phyloP scores from a whole-genome alignment of 441 rosid species.

The Bocquillonia castaneifolia region DNA sequence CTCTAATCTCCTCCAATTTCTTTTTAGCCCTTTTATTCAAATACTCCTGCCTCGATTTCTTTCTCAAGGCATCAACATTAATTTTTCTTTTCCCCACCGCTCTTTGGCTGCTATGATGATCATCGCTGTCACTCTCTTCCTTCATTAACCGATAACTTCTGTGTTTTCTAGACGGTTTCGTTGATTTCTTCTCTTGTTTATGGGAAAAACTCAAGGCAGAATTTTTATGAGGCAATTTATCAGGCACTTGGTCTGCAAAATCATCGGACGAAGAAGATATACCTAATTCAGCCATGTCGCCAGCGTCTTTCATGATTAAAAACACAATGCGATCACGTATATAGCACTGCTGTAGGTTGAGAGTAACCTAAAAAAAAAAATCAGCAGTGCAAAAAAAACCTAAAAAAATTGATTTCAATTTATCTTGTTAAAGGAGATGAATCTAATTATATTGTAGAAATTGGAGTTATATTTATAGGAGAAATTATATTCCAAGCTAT shows the following conservation, averaged over 20 bases:
- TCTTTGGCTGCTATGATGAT: not conserved
- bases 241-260: not conserved
- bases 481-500: too few species aligned
- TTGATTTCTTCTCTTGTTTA: not conserved
- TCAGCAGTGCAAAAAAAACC: too few species aligned
- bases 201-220: not conserved
- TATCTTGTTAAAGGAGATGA: too few species aligned
- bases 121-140: not conserved
- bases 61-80: not conserved
- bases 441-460: too few species aligned
- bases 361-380: too few species aligned
- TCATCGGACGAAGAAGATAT: not conserved
- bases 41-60: conserved; percentile 29
- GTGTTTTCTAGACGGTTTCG: not conserved
- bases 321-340: not conserved
- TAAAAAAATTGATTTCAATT: too few species aligned
- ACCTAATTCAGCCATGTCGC: not conserved
- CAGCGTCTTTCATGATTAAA: too few species aligned
- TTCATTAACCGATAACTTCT: not conserved
- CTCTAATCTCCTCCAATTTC: conserved; percentile 71
- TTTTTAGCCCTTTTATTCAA: conserved; percentile 76
- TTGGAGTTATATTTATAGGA: too few species aligned
- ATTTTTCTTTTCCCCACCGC: not conserved
- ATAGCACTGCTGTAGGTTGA: not conserved
- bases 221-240: not conserved